A percentile compares a stretch with the other conserved stretches of the same genome.
Evolutionary conservation across 2,329 filamentous ascomycete genomes (phyloP).

Genomic region (Aspergillus cejpii): DNA sequence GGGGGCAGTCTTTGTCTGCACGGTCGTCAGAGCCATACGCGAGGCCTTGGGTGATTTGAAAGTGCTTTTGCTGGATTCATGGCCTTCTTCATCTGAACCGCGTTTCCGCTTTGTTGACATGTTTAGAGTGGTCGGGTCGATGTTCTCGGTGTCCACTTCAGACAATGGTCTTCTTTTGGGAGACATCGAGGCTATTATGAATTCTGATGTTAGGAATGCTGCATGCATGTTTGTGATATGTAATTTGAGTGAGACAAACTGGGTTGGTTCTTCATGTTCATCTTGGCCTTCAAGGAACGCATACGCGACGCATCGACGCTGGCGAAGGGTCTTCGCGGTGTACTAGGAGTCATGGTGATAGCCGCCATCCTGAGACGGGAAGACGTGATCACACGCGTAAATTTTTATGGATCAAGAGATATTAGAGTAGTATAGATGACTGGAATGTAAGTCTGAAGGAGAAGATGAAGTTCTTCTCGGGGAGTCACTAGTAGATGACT

Average conservation of each 20-base stretch:
- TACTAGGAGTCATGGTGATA: conserved; percentile 32
- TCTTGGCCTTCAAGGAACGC: conserved; percentile 26
- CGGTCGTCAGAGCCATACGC: conserved; percentile 30
- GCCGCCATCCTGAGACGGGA: conserved; percentile 24
- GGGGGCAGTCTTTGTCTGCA: conserved; percentile 18
- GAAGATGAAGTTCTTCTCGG: not conserved
- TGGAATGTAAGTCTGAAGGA: conserved; percentile 1
- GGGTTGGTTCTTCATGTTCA: conserved; percentile 31
- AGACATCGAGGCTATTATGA: conserved; percentile 10
- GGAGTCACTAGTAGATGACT: conserved; percentile 3
- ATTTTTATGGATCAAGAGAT: not conserved
- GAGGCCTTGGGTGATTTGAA: conserved; percentile 49
- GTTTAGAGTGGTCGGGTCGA: conserved; percentile 48
- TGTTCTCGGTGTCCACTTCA: conserved; percentile 51
- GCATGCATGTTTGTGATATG: not conserved
- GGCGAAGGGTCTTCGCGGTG: conserved; percentile 32
- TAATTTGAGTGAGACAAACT: conserved; percentile 17
- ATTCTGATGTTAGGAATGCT: no score
- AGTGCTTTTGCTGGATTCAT: conserved; percentile 25
- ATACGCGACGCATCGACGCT: conserved; percentile 30
- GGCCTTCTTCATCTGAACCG: conserved; percentile 26
- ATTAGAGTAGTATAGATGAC: no score
- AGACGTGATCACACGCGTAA: not conserved
- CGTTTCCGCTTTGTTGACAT: conserved; percentile 45
- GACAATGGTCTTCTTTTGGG: conserved; percentile 14